These are phyloP conservation scores for Wickerhamiella qilinensis DNA, from an alignment of 805 yeast species.

Conservation along the genomic window DNA sequence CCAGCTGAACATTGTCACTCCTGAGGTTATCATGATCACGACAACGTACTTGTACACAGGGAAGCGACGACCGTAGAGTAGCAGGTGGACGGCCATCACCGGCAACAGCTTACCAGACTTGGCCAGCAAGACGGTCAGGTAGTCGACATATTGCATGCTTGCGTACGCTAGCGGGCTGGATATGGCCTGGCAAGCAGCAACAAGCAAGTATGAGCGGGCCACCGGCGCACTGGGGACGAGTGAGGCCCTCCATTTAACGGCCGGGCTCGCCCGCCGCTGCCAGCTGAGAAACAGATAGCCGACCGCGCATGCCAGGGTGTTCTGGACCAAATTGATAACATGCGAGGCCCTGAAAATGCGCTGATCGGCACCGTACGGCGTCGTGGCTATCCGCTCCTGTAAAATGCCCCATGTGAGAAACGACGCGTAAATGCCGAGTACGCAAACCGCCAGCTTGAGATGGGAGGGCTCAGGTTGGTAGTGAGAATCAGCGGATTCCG, in stretches of 20 bases:
- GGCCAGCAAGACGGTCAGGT: conserved; percentile 67
- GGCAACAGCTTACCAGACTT: conserved; percentile 91
- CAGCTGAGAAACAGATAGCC: conserved; percentile 43
- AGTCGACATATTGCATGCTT: conserved; percentile 70
- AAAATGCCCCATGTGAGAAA: conserved; percentile 84
- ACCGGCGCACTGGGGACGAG: conserved; percentile 10
- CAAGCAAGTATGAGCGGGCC: conserved; percentile 16
- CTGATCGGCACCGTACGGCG: conserved; percentile 44
- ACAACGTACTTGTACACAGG: conserved; percentile 65
- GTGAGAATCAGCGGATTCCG: too few species aligned
- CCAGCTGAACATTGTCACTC: conserved; percentile 67
- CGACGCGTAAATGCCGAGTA: conserved; percentile 63
- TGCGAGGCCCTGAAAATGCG: conserved; percentile 59
- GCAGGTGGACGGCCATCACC: conserved; percentile 70
- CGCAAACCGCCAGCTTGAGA: conserved; percentile 18
- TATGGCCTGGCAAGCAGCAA: conserved; percentile 46
- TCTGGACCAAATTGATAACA: conserved; percentile 61
- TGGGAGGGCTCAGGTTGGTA: too few species aligned
- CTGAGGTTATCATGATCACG: conserved; percentile 61
- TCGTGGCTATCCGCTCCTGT: conserved; percentile 74
- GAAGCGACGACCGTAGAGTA: conserved; percentile 52
- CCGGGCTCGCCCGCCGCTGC: conserved; percentile 5
- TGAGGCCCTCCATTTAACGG: background rate
- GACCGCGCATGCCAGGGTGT: conserved; percentile 49
- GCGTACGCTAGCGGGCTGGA: conserved; percentile 73